Conservation (phyloP, 1,139 yeast genomes). For the Yamadazyma sp. region DNA sequence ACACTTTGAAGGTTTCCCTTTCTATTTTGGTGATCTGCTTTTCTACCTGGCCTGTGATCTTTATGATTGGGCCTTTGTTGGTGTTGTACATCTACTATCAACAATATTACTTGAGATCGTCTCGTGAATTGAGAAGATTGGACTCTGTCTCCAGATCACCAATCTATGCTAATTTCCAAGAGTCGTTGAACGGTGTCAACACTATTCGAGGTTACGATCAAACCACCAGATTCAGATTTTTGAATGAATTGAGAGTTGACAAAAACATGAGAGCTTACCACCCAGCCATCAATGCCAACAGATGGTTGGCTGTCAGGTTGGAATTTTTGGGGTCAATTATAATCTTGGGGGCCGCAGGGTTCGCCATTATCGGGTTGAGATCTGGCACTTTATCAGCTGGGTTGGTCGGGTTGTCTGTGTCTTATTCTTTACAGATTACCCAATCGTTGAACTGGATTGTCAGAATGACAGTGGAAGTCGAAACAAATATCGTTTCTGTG, state of each 20-base stretch:
- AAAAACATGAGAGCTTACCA: constrained; percentile 87
- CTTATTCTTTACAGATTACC: constrained; percentile 89
- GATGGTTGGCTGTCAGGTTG: constrained; percentile 95
- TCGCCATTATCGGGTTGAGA: constrained; percentile 68
- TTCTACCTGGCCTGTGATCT: constrained; percentile 85
- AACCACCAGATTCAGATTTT: constrained; percentile 64
- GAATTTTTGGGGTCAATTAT: constrained; percentile 88
- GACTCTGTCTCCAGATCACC: constrained; percentile 95
- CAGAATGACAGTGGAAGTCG: constrained; percentile 94
- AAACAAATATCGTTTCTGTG: constrained; percentile 31
- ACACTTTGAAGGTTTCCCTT: constrained; percentile 71
- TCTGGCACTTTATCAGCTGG: constrained; percentile 80
- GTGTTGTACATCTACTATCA: constrained; percentile 80
- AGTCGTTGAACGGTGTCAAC: constrained; percentile 84
- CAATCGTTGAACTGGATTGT: constrained; percentile 97
- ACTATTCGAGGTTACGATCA: constrained; percentile 90
- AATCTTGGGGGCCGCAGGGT: constrained; percentile 81
- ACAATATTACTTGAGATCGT: constrained; percentile 83
- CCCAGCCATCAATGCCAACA: constrained; percentile 90
- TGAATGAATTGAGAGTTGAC: constrained; percentile 79
- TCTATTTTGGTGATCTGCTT: constrained; percentile 80
- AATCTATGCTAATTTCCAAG: constrained; percentile 95
- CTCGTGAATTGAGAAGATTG: constrained; percentile 91
- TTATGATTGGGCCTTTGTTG: constrained; percentile 70
- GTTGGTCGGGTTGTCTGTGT: constrained; percentile 87